Evolutionary conservation across 2,329 filamentous ascomycete species (phyloP), one percentile per base, ranked within the genome.

Genomic region (Escovopsis sp.): DNA sequence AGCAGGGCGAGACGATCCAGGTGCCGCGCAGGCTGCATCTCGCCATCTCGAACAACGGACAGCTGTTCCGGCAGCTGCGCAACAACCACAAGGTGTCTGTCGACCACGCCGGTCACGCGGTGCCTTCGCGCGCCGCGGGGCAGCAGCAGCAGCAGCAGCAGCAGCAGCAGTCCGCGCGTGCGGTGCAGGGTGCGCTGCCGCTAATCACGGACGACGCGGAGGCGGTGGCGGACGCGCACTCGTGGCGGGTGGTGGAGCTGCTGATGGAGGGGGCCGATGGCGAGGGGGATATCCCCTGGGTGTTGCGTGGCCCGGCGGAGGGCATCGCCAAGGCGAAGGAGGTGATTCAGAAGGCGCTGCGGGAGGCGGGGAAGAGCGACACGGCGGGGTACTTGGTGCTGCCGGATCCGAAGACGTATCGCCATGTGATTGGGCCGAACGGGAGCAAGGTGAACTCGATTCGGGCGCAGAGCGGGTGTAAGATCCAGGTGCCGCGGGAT

Each of bases 391-490:
- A 92, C 57, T 71, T 98, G 26, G 78, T 90, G 44, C 70, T 98
- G 27, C 82, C 88, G 0, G 88, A 98, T 53, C 84, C 90, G 10
- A 76, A 73, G 47, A 85, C 84, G 32, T 94, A 94, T 66, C 76
- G 88, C 42, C 81, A 81, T 44, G 83, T 98, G 33, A 86, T 98
- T 46, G 90, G 90, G 4, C 77, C 79, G 44, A 82, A 80, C 40
- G 90, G 90, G 39, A 81, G 75, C 56, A 88, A 88, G 58, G 92
- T 98, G 56, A 94, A 94, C 60, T 65, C 75, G 29, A 94, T 98
- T 54, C 77, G 90, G 47, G 85, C 84, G 63, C 76, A 90, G 65
- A 94, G 86, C 35, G 83, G 82, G 37, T 94, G 87, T 60, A 86
- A 81, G 61, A 92, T 98, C 54, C 86, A 87, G 44, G 88, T 98